These are phyloP conservation scores for Sporormia fimetaria DNA, from an alignment of 495 filamentous ascomycete species.

Conservation along the genomic window DNA sequence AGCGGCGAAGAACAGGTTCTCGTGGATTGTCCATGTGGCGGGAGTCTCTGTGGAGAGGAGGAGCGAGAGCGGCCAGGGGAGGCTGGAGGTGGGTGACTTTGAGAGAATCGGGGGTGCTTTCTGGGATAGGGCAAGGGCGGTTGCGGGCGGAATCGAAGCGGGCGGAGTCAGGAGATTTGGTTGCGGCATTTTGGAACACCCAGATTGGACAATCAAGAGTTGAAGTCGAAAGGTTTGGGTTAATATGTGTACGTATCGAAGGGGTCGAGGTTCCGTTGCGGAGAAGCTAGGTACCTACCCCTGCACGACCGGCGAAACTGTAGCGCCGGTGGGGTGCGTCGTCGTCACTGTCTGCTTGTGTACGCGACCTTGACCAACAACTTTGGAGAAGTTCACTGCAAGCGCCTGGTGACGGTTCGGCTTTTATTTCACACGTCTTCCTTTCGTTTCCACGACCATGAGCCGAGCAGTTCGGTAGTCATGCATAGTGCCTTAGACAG, in stretches of 20 bases:
- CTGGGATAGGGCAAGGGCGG: slow-evolving; percentile 61
- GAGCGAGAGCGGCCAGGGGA: slow-evolving; percentile 41
- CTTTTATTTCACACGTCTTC: background rate
- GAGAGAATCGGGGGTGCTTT: slow-evolving; percentile 61
- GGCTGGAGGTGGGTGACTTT: slow-evolving; percentile 38
- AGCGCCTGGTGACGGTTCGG: background rate
- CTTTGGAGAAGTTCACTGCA: background rate
- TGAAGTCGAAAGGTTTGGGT: no score
- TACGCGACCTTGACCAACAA: background rate
- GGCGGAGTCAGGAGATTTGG: slow-evolving; percentile 30
- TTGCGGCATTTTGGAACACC: slow-evolving; percentile 23
- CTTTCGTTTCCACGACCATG: slow-evolving; percentile 2
- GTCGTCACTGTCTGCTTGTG: slow-evolving; percentile 4
- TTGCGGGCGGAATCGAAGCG: slow-evolving; percentile 31
- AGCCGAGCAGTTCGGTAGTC: slow-evolving; percentile 6
- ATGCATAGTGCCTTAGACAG: slow-evolving; percentile 17
- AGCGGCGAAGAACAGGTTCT: slow-evolving; percentile 74
- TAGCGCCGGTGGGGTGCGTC: background rate
- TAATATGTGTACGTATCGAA: no score
- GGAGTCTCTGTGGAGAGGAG: slow-evolving; percentile 51
- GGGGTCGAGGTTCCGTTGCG: no score
- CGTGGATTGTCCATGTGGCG: slow-evolving; percentile 69
- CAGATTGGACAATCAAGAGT: background rate
- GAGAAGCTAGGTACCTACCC: no score
- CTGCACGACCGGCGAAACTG: slow-evolving; percentile 13